Evolutionary conservation across 805 yeast species (phyloP), one percentile per base, ranked within the genome.

Genomic region (Ogataea pini): DNA sequence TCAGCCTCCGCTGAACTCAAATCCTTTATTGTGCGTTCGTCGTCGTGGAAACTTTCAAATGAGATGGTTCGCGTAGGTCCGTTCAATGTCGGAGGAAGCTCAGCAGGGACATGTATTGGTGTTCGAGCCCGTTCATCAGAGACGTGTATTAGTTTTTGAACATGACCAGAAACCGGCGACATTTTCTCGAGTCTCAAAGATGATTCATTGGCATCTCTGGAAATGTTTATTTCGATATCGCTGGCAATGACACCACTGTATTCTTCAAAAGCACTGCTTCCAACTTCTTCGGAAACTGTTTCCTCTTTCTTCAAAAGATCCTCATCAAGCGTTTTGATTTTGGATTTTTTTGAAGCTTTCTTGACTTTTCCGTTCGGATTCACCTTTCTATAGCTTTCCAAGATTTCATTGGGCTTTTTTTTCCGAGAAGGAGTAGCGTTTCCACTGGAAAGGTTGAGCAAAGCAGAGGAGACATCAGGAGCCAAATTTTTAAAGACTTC

Each of bases 21-120:
- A 14, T 24, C 29, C 10, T 50, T 54, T 13, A 53, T 43, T 27
- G 61, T 57, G 22, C 44, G 41, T 19, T 55, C 61, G 31, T 61
- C 61, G 31, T 57, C 63, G 1, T 47, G 20, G 47, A 50, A 51
- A 14, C 53, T 50, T 13, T 52, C 57, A 12, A 49, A 16, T 8
- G 51, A 49, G 31, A 61, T n/a, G 31, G 25, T 33, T 48, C 60
- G 54, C 6, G 63, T 61, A 37, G 65, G 67, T 2, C 62, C 64
- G 3, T 14, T 9, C 18, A 46, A 14, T 3, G 37, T 32, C n/a
- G 48, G 47, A 4, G 37, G 27, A 3, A 43, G 12, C 13, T 28
- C 44, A 8, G 20, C 13, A 7, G 50, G 50, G 34, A 37, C 44
- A 12, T 29, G 28, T 13, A 40, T n/a, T 18, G 28, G 18, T 28